phyloP scores from a whole-genome alignment of 805 yeast species.

The Yamadazyma tumulicola region DNA sequence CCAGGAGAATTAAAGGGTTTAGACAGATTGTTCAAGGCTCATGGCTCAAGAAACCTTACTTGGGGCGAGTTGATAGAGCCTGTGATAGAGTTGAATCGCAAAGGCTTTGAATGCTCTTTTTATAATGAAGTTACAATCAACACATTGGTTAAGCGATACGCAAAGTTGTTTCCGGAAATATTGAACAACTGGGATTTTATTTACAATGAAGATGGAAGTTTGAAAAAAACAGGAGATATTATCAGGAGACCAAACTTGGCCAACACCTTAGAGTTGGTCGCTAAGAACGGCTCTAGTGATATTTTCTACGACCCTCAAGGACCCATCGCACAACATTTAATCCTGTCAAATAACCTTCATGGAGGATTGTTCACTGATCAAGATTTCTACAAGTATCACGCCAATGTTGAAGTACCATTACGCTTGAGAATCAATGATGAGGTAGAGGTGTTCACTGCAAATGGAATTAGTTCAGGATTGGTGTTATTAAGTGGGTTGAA shows the following conservation, averaged over 20 bases:
- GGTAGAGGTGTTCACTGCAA: conserved; percentile 40
- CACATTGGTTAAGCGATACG: conserved; percentile 22
- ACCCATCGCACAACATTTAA: conserved; percentile 62
- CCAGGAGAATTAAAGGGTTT: conserved; percentile 93
- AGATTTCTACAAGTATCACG: conserved; percentile 68
- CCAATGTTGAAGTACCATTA: conserved; percentile 45
- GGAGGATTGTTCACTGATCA: conserved; percentile 66
- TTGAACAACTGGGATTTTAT: conserved; percentile 56
- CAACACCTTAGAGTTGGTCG: conserved; percentile 62
- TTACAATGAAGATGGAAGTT: conserved; percentile 26
- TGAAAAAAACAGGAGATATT: conserved; percentile 53
- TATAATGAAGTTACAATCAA: conserved; percentile 34
- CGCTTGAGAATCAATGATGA: conserved; percentile 18
- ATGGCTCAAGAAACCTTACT: conserved; percentile 65
- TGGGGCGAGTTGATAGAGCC: conserved; percentile 80
- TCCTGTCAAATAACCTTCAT: conserved; percentile 40
- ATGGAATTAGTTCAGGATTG: conserved; percentile 81
- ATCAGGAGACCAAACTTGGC: conserved; percentile 63
- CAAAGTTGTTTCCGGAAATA: conserved; percentile 24
- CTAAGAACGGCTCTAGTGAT: conserved; percentile 71
- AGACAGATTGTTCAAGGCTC: conserved; percentile 53
- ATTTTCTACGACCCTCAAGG: conserved; percentile 84
- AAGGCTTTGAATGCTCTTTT: conserved; percentile 52
- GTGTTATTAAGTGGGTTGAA: conserved; percentile 74
- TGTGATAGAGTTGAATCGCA: conserved; percentile 58